Evolutionary conservation across 495 filamentous ascomycete genomes (phyloP), one percentile per base, ranked within the genome.

Genomic region (Penicillium desertorum): DNA sequence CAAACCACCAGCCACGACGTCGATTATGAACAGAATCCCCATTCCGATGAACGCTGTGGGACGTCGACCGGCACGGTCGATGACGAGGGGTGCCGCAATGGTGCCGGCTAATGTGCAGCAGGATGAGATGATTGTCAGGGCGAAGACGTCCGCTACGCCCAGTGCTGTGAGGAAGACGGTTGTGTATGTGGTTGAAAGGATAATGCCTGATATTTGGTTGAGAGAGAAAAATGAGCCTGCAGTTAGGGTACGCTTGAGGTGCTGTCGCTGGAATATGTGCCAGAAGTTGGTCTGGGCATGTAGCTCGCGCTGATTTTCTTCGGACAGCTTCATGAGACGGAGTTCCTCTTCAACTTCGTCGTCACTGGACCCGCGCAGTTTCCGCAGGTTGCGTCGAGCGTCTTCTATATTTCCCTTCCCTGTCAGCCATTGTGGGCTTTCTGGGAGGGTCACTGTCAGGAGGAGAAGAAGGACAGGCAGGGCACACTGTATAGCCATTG

Each of bases 351-450:
- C 69, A 29, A 75, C 60, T 32, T 69, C 50, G 8, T 49, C 49
- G 30, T 72, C 70, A 17, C 63, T 67, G 54, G 61, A 74, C 12
- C 69, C 69, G n/a, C 71, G 72, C 5, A 75, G 59, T 57, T 68
- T 71, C 16, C 71, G 67, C 10, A 76, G 52, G 45, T 71, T 71
- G 29, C 51, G 16, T 39, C 64, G 63, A 36, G 74, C 69, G 58
- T 67, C 41, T 17, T 69, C 57, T 42, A 73, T 56, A 29, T 71
- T 69, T 30, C 79, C 80, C 59, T 84, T 82, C 39, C 74, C 69
- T 47, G 87, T 71, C 11, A 88, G 79, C 85, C 85, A 89, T 56
- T 84, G 71, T 0, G 86, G 86, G 5, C 80, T 83, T 65, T 89
- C 85, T 16, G 73, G 79, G 53, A 87, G 74, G 62, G 61, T 57